Evolutionary conservation across 148 eudicot genomes (phyloP), one percentile per base, ranked within the genome.

Genomic region (Simmondsia chinensis): DNA sequence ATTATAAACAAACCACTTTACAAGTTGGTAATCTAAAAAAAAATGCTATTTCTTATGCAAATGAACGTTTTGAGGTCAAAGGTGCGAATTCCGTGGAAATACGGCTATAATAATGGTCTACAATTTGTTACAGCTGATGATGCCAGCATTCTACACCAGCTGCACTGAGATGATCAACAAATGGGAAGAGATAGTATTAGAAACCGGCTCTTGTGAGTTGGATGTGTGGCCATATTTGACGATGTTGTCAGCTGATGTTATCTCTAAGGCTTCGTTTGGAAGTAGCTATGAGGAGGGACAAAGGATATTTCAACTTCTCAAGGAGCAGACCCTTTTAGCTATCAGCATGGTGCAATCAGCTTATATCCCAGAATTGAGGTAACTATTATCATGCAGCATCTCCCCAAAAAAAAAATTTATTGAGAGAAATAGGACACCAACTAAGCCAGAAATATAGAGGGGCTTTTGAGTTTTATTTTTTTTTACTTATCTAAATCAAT

Each of bases 221-320:
- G 55, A 50, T 36, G 43, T 50, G 9, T 50, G 55, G 55, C 55
- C 55, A 1, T 13, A 24, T 36, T 13, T 50, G 13, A 8, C 4
- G 10, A 35, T 24, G 18, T 24, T 50, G 0, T 13, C 55, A 7
- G 55, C 36, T 7, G 55, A 50, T 26, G 32, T 37, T 13, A 50
- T 50, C 18, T 50, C 55, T 7, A 23, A 31, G 25, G 55, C 55
- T 10, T 43, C 43, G 16, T 50, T 50, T 11, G 32, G 43, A 21
- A 20, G 54, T 15, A 19, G 27, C 12, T 33, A 17, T 9, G 17
- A 49, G 12, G 20, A 49, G 34, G 54, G 54, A 20, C 18, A 18
- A n/a, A 49, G 18, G 41, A 34, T 49, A 11, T 32, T 49, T 7
- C 21, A 49, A 2, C 54, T 49, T 12, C 19, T 32, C 6, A 21